These are phyloP conservation scores for Termitomyces sp. DNA, from an alignment of 768 basidiomycete genomes.

Conservation along the genomic window DNA sequence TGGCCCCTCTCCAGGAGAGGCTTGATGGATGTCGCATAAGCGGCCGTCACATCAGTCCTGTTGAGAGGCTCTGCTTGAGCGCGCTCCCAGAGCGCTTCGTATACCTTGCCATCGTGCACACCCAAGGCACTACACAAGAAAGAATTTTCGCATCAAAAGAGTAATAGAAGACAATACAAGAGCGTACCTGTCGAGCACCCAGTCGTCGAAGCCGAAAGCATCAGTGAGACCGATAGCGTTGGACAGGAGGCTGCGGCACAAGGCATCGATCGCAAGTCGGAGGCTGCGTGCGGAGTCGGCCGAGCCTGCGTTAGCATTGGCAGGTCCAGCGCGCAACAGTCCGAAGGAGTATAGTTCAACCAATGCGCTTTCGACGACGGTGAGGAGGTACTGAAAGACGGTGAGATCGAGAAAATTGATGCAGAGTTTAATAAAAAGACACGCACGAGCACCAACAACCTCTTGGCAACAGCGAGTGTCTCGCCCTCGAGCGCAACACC, in stretches of 20 bases:
- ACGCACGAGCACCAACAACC: constrained; percentile 42
- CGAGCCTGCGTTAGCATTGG: constrained; percentile 8
- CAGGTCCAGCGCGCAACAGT: constrained; percentile 23
- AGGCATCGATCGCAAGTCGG: constrained; percentile 40
- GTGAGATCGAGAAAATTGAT: neutral
- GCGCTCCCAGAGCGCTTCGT: constrained; percentile 58
- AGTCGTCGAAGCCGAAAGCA: constrained; percentile 70
- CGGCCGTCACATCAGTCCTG: constrained; percentile 39
- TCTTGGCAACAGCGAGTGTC: constrained; percentile 18
- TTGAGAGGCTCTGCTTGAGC: constrained; percentile 60
- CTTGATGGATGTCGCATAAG: constrained; percentile 53
- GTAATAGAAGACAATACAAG: neutral
- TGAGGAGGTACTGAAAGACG: constrained; percentile 51
- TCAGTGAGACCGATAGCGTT: constrained; percentile 66
- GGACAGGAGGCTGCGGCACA: constrained; percentile 50
- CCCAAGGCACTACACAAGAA: constrained; percentile 46
- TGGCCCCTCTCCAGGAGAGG: constrained; percentile 46
- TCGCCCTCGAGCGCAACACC: constrained; percentile 13
- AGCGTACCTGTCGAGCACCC: constrained; percentile 62
- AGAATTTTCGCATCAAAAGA: neutral
- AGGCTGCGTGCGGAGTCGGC: constrained; percentile 42
- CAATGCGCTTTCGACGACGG: constrained; percentile 47
- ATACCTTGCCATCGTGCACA: constrained; percentile 56
- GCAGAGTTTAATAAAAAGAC: neutral
- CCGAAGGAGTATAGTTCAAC: constrained; percentile 56